Conservation (phyloP, 2,329 filamentous ascomycete genomes). For the Sporothrix humicola region DNA sequence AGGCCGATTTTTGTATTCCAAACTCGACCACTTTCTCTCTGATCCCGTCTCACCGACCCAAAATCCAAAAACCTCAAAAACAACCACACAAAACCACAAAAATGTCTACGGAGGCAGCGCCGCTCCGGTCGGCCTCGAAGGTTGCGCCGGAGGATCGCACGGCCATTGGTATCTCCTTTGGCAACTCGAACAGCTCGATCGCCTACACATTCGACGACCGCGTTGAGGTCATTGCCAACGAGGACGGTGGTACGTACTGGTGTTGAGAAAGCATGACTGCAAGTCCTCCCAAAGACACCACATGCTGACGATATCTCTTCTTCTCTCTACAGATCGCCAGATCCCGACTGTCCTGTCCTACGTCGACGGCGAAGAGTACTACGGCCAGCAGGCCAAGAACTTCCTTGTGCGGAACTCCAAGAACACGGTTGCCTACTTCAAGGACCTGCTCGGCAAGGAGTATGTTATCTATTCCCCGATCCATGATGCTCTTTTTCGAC, state of each 20-base stretch:
- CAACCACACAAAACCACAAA: neutral
- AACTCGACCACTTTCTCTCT: neutral
- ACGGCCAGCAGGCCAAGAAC: slow-evolving; percentile 91
- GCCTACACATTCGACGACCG: slow-evolving; percentile 92
- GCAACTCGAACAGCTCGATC: slow-evolving; percentile 98
- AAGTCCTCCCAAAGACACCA: neutral
- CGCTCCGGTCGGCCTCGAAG: slow-evolving; percentile 27
- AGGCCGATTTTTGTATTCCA: neutral
- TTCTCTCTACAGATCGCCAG: slow-evolving; percentile 75
- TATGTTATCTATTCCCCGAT: slow-evolving; percentile 52
- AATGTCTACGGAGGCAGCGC: slow-evolving; percentile 34
- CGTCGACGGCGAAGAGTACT: slow-evolving; percentile 94
- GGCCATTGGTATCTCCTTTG: slow-evolving; percentile 95
- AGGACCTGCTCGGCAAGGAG: slow-evolving; percentile 94
- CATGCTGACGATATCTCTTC: neutral
- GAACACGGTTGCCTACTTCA: slow-evolving; percentile 95
- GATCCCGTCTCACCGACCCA: neutral
- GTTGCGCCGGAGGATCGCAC: slow-evolving; percentile 62
- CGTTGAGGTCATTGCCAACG: slow-evolving; percentile 97
- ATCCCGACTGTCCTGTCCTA: slow-evolving; percentile 96
- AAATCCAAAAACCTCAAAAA: neutral
- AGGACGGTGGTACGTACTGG: slow-evolving; percentile 79
- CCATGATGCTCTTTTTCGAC: too few species aligned
- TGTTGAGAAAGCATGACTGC: neutral
- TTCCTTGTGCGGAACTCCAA: slow-evolving; percentile 90